Evolutionary conservation across 495 filamentous ascomycete genomes (phyloP).

Genomic region (Collariella sp.): DNA sequence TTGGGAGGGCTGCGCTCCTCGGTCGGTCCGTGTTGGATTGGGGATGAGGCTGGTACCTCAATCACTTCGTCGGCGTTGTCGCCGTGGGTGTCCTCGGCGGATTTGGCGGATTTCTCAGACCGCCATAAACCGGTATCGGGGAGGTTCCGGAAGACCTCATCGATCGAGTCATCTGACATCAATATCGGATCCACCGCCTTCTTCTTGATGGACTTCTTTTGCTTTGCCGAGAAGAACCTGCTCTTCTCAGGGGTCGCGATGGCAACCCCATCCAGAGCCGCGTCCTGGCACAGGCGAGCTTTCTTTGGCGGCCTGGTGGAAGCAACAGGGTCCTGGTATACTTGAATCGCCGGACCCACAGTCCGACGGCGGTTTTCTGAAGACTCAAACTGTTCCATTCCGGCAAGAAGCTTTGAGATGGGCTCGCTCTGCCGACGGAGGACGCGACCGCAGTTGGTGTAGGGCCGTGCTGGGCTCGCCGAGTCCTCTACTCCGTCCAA

Average conservation of each 20-base stretch:
- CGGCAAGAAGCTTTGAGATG: constrained; percentile 28
- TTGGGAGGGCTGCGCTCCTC: background rate
- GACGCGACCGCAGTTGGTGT: constrained; percentile 15
- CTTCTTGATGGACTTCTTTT: constrained; percentile 9
- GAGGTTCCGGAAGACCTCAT: constrained; percentile 35
- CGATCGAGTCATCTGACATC: constrained; percentile 42
- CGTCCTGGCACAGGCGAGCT: constrained; percentile 40
- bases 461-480: constrained; percentile 15
- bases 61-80: constrained; percentile 11
- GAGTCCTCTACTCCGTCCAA: constrained; percentile 22
- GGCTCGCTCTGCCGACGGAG: constrained; percentile 36
- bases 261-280: constrained; percentile 10
- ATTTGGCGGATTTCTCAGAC: constrained; percentile 10
- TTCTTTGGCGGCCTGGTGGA: constrained; percentile 41
- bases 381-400: constrained; percentile 9
- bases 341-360: constrained; percentile 16
- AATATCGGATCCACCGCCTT: constrained; percentile 25
- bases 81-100: constrained; percentile 5
- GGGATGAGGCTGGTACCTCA: constrained; percentile 26
- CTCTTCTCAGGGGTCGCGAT: constrained; percentile 26
- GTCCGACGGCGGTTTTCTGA: constrained; percentile 31
- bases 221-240: constrained; percentile 32
- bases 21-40: background rate
- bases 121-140: constrained; percentile 27
- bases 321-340: constrained; percentile 17